Evolutionary conservation across 23 red algal species (phyloP).

Genomic region (Gracilaria gracilis): DNA sequence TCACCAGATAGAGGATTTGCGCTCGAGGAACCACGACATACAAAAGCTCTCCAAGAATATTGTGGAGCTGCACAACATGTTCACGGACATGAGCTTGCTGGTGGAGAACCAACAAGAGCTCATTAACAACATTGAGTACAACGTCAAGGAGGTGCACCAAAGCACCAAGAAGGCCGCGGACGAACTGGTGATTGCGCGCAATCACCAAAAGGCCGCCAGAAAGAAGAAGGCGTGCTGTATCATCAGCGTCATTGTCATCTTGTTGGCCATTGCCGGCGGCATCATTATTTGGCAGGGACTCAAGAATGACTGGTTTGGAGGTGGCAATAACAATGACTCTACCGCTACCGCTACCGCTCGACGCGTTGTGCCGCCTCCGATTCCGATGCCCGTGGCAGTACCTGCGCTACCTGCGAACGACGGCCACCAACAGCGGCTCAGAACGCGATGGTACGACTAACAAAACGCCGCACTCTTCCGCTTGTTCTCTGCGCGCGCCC

Average conservation of each 20-base stretch:
- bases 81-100: conserved; percentile 93
- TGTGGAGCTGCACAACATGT: conserved; percentile 93
- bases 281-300: conserved; percentile 55
- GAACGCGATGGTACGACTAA: conserved; percentile 18
- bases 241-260: conserved; percentile 46
- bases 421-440: background rate
- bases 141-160: conserved; percentile 80
- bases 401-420: background rate
- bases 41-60: conserved; percentile 82
- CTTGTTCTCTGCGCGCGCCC: too few species aligned
- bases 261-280: conserved; percentile 41
- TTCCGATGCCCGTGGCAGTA: too few species aligned
- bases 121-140: conserved; percentile 93
- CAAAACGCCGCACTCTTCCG: too few species aligned
- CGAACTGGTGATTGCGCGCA: conserved; percentile 61
- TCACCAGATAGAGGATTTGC: conserved; percentile 81
- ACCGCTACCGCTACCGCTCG: background rate
- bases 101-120: conserved; percentile 95
- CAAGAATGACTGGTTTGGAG: conserved; percentile 65
- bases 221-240: conserved; percentile 76
- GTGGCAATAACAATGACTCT: background rate
- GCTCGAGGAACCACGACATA: conserved; percentile 83
- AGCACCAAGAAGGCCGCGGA: conserved; percentile 70
- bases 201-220: conserved; percentile 60
- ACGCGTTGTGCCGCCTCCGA: background rate